A percentile compares a stretch with the other conserved stretches of the same genome.
These are phyloP conservation scores for Dissophora ornata DNA, from an alignment of 192 early-diverging fungal genomes.

Conservation along the genomic window DNA sequence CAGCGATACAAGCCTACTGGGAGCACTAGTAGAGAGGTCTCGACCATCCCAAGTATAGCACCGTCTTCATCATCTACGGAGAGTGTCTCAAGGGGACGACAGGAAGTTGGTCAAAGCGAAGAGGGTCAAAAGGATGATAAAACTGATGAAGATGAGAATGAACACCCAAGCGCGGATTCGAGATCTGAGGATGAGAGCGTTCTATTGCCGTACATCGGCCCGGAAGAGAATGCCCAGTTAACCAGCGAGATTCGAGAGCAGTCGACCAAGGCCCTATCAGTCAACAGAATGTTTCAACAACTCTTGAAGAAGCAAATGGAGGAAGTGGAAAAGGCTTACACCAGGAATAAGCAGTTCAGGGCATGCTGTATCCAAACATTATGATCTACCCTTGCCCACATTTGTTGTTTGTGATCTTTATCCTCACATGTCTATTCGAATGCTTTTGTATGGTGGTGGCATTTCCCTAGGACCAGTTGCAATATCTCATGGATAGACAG, in stretches of 20 bases:
- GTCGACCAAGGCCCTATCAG: slow-evolving; percentile 49
- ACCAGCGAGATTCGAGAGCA: slow-evolving; percentile 12
- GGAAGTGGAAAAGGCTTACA: slow-evolving; percentile 59
- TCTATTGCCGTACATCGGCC: background rate
- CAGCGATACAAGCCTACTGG: no score
- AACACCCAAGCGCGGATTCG: background rate
- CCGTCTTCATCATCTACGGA: no score
- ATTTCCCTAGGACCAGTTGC: slow-evolving; percentile 16
- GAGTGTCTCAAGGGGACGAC: no score
- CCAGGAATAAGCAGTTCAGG: slow-evolving; percentile 58
- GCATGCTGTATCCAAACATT: no score
- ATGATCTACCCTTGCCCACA: no score
- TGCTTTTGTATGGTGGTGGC: no score
- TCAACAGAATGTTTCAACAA: slow-evolving; percentile 62
- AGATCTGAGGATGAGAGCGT: background rate
- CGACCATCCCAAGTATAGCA: no score
- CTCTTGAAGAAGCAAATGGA: slow-evolving; percentile 53
- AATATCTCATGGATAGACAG: slow-evolving; percentile 9
- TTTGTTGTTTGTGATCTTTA: background rate
- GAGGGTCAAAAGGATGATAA: no score
- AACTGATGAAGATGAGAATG: no score
- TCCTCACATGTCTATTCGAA: no score
- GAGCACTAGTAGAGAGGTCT: no score
- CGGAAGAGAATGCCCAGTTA: slow-evolving; percentile 3
- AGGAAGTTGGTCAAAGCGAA: no score